Percentiles rank a stretch among this genome's conserved stretches.
Evolutionary conservation across 345 rosid genomes (phyloP).

Genomic region (Melaleuca alternifolia): DNA sequence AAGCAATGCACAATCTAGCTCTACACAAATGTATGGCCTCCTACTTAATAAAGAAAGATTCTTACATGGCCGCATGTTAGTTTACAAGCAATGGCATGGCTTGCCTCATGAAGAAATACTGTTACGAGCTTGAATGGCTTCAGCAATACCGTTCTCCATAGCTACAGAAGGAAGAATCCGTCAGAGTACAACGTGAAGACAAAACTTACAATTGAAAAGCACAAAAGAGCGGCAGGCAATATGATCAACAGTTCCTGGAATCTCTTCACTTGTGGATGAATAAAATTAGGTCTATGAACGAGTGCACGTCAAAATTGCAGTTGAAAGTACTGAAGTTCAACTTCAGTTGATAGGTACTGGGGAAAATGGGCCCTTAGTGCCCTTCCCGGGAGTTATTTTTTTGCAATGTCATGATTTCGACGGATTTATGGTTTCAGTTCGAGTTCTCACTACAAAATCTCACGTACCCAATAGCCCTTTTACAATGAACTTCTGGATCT

Average conservation of each 20-base stretch:
- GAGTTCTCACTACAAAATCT: not conserved
- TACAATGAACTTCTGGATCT: not conserved
- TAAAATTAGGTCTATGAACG: not conserved
- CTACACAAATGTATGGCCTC: not conserved
- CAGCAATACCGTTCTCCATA: slow-evolving; percentile 52
- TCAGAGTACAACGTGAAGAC: not conserved
- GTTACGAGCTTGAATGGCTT: slow-evolving; percentile 63
- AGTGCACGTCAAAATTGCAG: not conserved
- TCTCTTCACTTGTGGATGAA: not conserved
- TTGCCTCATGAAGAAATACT: slow-evolving; percentile 61
- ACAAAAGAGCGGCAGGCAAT: not conserved
- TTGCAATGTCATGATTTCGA: not conserved
- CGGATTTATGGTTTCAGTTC: not conserved
- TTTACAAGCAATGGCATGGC: slow-evolving; percentile 68
- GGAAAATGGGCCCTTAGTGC: not conserved
- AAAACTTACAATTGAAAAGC: not conserved
- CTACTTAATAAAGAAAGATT: not conserved
- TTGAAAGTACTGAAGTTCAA: not conserved
- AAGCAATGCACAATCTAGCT: not conserved
- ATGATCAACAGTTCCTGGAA: not conserved
- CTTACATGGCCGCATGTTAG: slow-evolving; percentile 64
- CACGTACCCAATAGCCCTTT: not conserved
- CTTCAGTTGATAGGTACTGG: not conserved
- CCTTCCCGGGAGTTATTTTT: not conserved
- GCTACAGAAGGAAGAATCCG: slow-evolving; percentile 15